Evolutionary conservation across 805 yeast species (phyloP).

Genomic region (Sugiyamaella boreocaroliniensis): DNA sequence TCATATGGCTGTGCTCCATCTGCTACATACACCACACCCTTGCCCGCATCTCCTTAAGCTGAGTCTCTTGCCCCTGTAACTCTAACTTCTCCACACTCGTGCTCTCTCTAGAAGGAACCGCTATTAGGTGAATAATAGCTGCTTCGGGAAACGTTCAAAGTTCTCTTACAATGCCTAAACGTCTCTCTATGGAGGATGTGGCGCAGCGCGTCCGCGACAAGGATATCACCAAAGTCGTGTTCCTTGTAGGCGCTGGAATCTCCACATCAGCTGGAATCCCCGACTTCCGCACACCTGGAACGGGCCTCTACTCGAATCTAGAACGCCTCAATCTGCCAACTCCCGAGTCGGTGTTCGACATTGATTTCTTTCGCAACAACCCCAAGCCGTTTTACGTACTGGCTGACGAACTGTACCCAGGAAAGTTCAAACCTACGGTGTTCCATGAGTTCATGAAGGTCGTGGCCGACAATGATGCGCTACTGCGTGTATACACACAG

Average conservation of each 20-base stretch:
- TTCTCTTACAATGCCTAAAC: not conserved
- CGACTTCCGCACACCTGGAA: constrained; percentile 85
- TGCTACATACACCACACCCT: too few relatives aligned
- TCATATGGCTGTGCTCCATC: too few relatives aligned
- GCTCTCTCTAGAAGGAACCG: too few relatives aligned
- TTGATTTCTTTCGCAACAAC: constrained; percentile 64
- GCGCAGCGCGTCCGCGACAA: constrained; percentile 18
- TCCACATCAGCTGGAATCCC: constrained; percentile 94
- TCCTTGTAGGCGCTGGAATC: constrained; percentile 77
- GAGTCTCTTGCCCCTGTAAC: too few relatives aligned
- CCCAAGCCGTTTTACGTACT: constrained; percentile 83
- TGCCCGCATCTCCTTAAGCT: too few relatives aligned
- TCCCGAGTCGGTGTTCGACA: constrained; percentile 94
- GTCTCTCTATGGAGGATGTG: constrained; percentile 12
- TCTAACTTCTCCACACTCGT: too few relatives aligned
- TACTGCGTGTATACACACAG: constrained; percentile 79
- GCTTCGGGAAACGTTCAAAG: not conserved
- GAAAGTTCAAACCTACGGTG: constrained; percentile 73
- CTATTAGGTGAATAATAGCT: too few relatives aligned
- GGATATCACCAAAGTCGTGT: constrained; percentile 25
- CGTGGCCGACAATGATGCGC: constrained; percentile 53
- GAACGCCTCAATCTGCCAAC: constrained; percentile 66
- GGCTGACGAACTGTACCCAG: constrained; percentile 83
- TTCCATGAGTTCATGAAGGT: constrained; percentile 70
- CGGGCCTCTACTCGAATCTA: constrained; percentile 73